Base-by-base conservation (phyloP, 805 yeast genomes). In the Dipodascus geniculatus region DNA sequence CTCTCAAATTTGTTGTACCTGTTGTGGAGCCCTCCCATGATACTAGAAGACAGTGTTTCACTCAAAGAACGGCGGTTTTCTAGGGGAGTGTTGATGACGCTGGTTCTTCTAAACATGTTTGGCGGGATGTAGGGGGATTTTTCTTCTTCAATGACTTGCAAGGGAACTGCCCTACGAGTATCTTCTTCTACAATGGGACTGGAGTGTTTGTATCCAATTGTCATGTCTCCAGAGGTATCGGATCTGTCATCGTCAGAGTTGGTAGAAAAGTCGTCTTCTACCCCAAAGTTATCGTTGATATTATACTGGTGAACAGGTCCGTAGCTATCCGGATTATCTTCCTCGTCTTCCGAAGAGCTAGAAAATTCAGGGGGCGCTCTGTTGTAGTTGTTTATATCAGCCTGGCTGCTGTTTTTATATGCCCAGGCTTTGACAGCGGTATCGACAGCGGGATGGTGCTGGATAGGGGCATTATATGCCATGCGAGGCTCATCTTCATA, bases 221-320 rank as follows among this genome's bases (percentile, higher is more conserved):
- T n/a, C 44, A 38, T 38, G 14, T 38, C 44, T 3, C 14, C 44
- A 11, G 20, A 11, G 14, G 14, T n/a, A 6, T 38, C 44, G 11
- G 17, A 16, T 38, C 19, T 38, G 8, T 38, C 44, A 38, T 38
- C 44, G 19, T 38, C 44, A 38, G 44, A 38, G 19, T 38, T 38
- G 11, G 44, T 38, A 6, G 20, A 38, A 38, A 11, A 38, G 4
- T 17, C 44, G 14, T 38, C 44, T 11, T 38, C 44, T 6, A 6
- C 44, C 14, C 14, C 20, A 38, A 38, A n/a, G 44, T n/a, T 14
- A 38, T 38, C 44, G 14, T 38, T 38, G 8, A 38, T 3, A 17
- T 38, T 38, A n/a, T 38, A 38, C 19, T 38, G 44, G 14, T 38
- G 44, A n/a, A 38, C 44, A 38, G 44, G 44, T 16, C 44, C 44